phyloP scores from a whole-genome alignment of 495 filamentous ascomycete genomes.

The Penicillium desertorum region DNA sequence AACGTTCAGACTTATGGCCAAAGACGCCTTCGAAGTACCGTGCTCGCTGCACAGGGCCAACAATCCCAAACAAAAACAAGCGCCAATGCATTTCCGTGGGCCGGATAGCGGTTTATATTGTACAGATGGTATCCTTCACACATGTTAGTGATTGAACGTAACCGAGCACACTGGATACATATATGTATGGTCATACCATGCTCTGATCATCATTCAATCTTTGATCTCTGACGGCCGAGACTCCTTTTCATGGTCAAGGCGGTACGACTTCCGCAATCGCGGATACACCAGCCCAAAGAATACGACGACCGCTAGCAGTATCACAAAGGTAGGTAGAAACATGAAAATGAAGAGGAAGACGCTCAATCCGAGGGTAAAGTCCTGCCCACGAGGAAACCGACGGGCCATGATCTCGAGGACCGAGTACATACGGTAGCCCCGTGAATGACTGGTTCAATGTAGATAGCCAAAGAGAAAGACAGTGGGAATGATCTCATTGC shows the following conservation, averaged over 20 bases:
- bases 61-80: not conserved
- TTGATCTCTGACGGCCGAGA: constrained; percentile 2
- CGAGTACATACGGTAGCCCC: constrained; percentile 8
- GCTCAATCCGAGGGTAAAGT: constrained; percentile 38
- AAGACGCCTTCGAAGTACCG: not conserved
- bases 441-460: not conserved
- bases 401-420: constrained; percentile 35
- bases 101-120: not conserved
- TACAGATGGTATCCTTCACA: not conserved
- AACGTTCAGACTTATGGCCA: not conserved
- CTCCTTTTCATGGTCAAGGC: constrained; percentile 16
- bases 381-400: constrained; percentile 33
- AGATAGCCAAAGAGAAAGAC: not conserved
- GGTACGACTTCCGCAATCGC: constrained; percentile 25
- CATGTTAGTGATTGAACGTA: not conserved
- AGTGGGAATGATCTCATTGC: constrained; percentile 4
- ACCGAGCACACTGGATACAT: not conserved
- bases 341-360: constrained; percentile 42
- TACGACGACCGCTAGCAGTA: constrained; percentile 38
- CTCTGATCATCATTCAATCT: constrained; percentile 1
- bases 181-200: constrained; percentile 4
- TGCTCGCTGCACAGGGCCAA: not conserved
- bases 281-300: constrained; percentile 41
- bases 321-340: constrained; percentile 42
- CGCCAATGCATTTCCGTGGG: not conserved